Evolutionary conservation across 345 rosid genomes (phyloP).

Genomic region (Salix purpurea): DNA sequence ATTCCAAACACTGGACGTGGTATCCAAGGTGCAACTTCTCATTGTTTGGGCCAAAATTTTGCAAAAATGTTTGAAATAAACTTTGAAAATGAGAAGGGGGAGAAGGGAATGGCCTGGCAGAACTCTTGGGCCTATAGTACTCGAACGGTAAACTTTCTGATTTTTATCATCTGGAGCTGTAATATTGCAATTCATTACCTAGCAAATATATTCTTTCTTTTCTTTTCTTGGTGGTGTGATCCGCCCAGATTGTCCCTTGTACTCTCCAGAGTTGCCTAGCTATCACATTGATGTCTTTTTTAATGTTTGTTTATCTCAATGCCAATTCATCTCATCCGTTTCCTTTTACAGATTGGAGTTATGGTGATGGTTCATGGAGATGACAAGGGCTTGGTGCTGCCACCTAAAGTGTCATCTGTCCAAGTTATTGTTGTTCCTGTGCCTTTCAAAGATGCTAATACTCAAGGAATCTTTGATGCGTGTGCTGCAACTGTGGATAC

Average conservation of each 20-base stretch:
- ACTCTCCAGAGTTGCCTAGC: background rate
- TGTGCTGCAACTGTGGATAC: constrained; percentile 65
- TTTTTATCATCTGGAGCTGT: background rate
- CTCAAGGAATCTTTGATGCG: constrained; percentile 78
- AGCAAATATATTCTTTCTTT: background rate
- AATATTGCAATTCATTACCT: background rate
- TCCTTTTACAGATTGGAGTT: constrained; percentile 66
- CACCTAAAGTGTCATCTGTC: constrained; percentile 84
- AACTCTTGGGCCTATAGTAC: constrained; percentile 99
- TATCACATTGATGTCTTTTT: background rate
- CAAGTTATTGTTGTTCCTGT: constrained; percentile 90
- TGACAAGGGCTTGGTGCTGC: constrained; percentile 74
- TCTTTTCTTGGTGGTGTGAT: background rate
- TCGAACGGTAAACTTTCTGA: constrained; percentile 47
- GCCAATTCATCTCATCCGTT: background rate
- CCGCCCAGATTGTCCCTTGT: background rate
- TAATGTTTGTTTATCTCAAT: background rate
- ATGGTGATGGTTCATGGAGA: constrained; percentile 99
- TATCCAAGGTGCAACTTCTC: constrained; percentile 98
- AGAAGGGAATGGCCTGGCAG: constrained; percentile 93
- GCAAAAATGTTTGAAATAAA: constrained; percentile 94
- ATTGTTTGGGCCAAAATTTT: constrained; percentile 92
- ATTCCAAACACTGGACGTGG: constrained; percentile 97
- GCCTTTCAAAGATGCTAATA: constrained; percentile 91
- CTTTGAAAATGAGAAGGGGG: constrained; percentile 90